These are phyloP conservation scores for Annulohypoxylon maeteangense DNA, from an alignment of 495 filamentous ascomycete genomes.

Conservation along the genomic window DNA sequence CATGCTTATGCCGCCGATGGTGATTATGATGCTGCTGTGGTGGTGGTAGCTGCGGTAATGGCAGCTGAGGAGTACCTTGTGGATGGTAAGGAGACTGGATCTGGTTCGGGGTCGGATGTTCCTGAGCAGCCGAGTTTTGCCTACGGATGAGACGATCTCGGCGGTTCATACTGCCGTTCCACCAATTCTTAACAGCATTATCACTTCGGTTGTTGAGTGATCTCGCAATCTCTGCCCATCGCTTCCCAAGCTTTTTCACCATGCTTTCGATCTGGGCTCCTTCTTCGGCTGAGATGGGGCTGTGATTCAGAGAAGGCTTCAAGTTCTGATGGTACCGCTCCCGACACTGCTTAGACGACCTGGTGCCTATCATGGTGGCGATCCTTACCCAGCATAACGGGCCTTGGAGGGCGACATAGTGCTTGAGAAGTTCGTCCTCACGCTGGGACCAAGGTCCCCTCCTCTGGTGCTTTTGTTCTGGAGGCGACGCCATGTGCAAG, in stretches of 20 bases:
- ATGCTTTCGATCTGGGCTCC: constrained; percentile 82
- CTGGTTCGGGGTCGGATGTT: neutral
- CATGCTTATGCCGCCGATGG: neutral
- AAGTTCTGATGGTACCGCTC: constrained; percentile 97
- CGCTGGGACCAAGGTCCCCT: constrained; percentile 89
- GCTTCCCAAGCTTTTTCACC: constrained; percentile 84
- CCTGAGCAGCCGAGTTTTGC: constrained; percentile 29
- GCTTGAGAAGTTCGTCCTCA: constrained; percentile 79
- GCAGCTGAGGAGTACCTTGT: neutral
- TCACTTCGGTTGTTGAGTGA: constrained; percentile 88
- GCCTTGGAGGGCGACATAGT: constrained; percentile 79
- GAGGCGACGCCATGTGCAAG: neutral
- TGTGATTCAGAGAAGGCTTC: constrained; percentile 88
- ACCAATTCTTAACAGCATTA: constrained; percentile 99
- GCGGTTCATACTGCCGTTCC: constrained; percentile 95
- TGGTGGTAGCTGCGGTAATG: neutral
- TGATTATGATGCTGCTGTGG: neutral
- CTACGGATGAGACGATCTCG: constrained; percentile 55
- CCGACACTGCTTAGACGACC: constrained; percentile 94
- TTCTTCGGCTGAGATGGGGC: constrained; percentile 92
- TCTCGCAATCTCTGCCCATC: constrained; percentile 96
- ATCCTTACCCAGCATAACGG: constrained; percentile 95
- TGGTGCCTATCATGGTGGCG: constrained; percentile 75
- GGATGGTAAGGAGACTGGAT: neutral
- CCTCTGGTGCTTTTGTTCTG: constrained; percentile 25